Percentiles rank a stretch among this genome's conserved stretches.
These are phyloP conservation scores for Nothophytophthora sp. DNA, from an alignment of 352 stramenopile genomes.

Conservation along the genomic window DNA sequence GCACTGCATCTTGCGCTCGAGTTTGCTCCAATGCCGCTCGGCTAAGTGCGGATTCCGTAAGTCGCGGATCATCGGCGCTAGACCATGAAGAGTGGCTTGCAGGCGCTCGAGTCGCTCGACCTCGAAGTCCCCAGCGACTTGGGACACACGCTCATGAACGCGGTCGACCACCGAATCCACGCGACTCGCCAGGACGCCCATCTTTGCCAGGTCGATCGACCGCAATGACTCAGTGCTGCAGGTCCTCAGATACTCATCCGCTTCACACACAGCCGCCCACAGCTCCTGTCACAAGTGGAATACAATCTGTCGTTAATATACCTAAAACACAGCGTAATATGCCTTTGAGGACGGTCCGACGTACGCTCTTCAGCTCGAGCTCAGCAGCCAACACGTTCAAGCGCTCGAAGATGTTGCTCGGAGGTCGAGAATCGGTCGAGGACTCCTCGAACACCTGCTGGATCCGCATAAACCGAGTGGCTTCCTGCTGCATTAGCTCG, in stretches of 20 bases:
- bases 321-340: background rate
- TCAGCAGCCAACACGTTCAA: slow-evolving; percentile 34
- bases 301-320: too few species aligned
- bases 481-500: slow-evolving; percentile 24
- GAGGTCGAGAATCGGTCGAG: slow-evolving; percentile 24
- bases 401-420: slow-evolving; percentile 36
- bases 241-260: slow-evolving; percentile 39
- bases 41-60: slow-evolving; percentile 57
- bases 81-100: slow-evolving; percentile 43
- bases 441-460: slow-evolving; percentile 46
- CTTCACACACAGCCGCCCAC: slow-evolving; percentile 54
- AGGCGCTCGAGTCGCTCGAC: slow-evolving; percentile 36
- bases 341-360: too few species aligned
- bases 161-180: slow-evolving; percentile 24
- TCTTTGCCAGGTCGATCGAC: slow-evolving; percentile 41
- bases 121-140: slow-evolving; percentile 20
- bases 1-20: slow-evolving; percentile 71
- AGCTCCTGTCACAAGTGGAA: slow-evolving; percentile 41
- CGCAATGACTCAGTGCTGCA: slow-evolving; percentile 42
- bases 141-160: slow-evolving; percentile 9
- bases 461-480: slow-evolving; percentile 26
- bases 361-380: slow-evolving; percentile 53
- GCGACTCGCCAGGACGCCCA: slow-evolving; percentile 22
- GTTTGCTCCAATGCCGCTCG: slow-evolving; percentile 70
- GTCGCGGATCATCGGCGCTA: slow-evolving; percentile 59